These are phyloP conservation scores for Dothistroma septosporum DNA, from an alignment of 2,329 filamentous ascomycete genomes.

Conservation along the genomic window DNA sequence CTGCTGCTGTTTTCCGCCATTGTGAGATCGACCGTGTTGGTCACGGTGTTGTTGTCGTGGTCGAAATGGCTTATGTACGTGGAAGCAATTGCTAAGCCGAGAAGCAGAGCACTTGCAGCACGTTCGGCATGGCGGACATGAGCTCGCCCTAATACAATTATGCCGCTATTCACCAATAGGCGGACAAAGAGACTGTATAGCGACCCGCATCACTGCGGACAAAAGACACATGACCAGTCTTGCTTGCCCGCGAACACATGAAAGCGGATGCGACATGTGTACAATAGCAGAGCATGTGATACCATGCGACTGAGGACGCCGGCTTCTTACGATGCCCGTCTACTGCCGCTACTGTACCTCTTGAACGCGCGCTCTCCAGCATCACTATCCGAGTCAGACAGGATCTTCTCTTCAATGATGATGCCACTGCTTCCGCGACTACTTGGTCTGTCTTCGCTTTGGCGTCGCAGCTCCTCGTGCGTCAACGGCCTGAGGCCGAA, in stretches of 20 bases:
- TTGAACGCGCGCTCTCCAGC: conserved; percentile 18
- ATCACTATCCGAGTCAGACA: conserved; percentile 37
- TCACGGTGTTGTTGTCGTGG: neutral
- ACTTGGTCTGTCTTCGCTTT: conserved; percentile 34
- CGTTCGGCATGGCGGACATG: neutral
- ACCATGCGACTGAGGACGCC: neutral
- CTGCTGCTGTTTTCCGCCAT: neutral
- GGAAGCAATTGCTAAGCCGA: neutral
- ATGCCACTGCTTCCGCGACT: conserved; percentile 34
- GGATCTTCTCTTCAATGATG: conserved; percentile 41
- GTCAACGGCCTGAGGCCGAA: conserved; percentile 17
- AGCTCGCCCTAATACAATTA: neutral
- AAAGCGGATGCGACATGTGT: neutral
- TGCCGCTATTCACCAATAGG: neutral
- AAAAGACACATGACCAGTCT: neutral
- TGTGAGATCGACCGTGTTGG: neutral
- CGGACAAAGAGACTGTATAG: neutral
- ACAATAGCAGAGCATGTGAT: neutral
- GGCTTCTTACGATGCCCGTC: conserved; percentile 3
- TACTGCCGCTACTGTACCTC: neutral
- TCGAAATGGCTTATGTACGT: neutral
- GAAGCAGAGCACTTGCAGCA: neutral
- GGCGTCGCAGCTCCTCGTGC: conserved; percentile 2
- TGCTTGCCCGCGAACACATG: neutral
- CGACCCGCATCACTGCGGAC: neutral